Percentiles rank a stretch among this genome's conserved stretches.
Conservation (phyloP, 768 basidiomycete genomes). For the Pholiota conissans region DNA sequence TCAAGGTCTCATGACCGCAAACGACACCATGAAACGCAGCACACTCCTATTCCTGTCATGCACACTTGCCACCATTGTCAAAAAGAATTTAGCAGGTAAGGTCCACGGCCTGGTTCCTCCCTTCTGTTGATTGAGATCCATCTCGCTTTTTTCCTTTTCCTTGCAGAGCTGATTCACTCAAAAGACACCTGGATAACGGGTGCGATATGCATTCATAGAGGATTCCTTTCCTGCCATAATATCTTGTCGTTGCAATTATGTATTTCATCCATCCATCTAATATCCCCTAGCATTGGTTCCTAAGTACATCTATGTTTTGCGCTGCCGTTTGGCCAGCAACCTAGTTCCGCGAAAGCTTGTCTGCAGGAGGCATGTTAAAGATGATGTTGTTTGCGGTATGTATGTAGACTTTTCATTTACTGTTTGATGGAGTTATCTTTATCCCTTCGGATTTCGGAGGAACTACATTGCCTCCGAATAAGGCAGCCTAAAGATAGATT, state of each 20-base stretch:
- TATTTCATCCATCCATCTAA: background rate
- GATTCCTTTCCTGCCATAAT: background rate
- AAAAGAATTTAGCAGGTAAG: constrained; percentile 75
- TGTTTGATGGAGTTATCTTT: background rate
- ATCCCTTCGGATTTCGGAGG: background rate
- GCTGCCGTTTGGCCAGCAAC: background rate
- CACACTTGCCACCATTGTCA: constrained; percentile 74
- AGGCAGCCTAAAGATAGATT: background rate
- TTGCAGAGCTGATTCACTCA: constrained; percentile 64
- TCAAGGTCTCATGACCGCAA: constrained; percentile 81
- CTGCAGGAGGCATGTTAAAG: background rate
- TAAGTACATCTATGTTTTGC: background rate
- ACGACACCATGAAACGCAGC: constrained; percentile 78
- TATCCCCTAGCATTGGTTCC: background rate
- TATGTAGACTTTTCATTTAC: background rate
- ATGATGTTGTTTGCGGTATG: background rate
- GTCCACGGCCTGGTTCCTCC: constrained; percentile 11
- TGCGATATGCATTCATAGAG: constrained; percentile 55
- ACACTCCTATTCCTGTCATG: constrained; percentile 59
- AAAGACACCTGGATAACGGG: constrained; percentile 81
- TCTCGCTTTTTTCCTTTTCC: constrained; percentile 7
- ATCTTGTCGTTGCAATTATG: constrained; percentile 6
- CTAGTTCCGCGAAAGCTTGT: background rate
- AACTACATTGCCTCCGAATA: background rate
- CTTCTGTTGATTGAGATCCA: constrained; percentile 10